Conservation (phyloP, 2,329 filamentous ascomycete species). For the Paraphoma chrysanthemicola region DNA sequence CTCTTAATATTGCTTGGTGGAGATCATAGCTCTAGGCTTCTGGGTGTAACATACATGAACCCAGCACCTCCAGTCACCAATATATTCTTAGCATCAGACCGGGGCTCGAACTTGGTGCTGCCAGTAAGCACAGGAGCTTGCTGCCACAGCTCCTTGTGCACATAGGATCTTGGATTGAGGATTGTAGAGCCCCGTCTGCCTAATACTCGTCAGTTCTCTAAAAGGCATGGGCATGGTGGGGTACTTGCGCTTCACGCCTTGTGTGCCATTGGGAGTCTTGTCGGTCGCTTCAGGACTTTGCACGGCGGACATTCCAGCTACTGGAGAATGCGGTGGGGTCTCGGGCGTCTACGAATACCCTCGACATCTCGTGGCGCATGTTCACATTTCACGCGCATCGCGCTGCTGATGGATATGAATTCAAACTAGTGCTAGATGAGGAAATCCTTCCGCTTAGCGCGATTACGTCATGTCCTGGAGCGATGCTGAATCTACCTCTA, state of each 20-base stretch:
- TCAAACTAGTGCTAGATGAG: not conserved
- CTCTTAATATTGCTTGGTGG: not conserved
- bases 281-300: conserved; percentile 29
- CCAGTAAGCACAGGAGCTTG: conserved; percentile 74
- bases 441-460: conserved; percentile 1
- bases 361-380: conserved; percentile 1
- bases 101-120: conserved; percentile 72
- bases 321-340: not conserved
- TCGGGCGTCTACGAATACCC: conserved; percentile 1
- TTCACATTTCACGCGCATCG: not conserved
- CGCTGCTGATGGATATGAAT: conserved; percentile 1
- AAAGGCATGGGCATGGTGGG: not conserved
- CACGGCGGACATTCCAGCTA: conserved; percentile 33
- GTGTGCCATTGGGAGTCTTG: conserved; percentile 13
- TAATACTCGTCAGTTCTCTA: conserved; percentile 8
- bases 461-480: not conserved
- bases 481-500: too few species aligned
- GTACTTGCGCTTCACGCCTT: conserved; percentile 37
- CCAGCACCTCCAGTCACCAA: conserved; percentile 85
- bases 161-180: conserved; percentile 51
- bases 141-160: conserved; percentile 72
- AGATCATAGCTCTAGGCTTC: not conserved
- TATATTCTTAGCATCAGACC: conserved; percentile 76
- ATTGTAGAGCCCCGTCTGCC: conserved; percentile 46
- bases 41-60: conserved; percentile 71